Evolutionary conservation across 1,284 basidiomycete genomes (phyloP), one percentile per base, ranked within the genome.

Genomic region (Wallemia mellicola): DNA sequence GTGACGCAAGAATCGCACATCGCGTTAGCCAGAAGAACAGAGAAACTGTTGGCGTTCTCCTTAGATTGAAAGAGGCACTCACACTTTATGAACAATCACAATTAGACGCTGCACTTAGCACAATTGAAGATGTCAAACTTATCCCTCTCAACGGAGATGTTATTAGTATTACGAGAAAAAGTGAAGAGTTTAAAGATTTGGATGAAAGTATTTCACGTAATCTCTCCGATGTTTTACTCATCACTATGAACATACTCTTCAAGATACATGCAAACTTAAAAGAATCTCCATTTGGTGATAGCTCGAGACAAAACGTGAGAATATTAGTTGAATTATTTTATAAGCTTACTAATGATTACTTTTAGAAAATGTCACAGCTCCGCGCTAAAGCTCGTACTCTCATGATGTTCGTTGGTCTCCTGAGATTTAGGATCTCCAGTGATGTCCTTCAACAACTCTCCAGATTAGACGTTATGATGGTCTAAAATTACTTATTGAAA

Each of bases 221-320:
- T 71, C 73, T 96, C 67, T 86, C 88, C 67, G 79, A 80, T 2
- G 84, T 94, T 67, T 76, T 96, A 33, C 79, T 87, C 27, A 78
- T 91, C 60, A 83, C 85, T n/a, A 98, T 96, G 92, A 86, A 89
- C 67, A 80, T 82, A 26, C 77, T 98, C 27, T 83, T 83, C 63
- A 78, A 77, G 24, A 76, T 88, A 9, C 82, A 87, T 64, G 80
- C 81, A 63, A 77, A 77, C 63, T 73, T 81, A 61, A 91, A 91
- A 70, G 72, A 75, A n/a, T 80, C 81, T 26, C 73, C 76, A 54
- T 79, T 79, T 59, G 77, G 81, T 17, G 86, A 87, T 64, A 74
- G 76, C 24, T 79, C 78, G 1, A 74, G 81, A 63, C 82, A 86
- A 65, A 77, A 79, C 74, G 83, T 83, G 62, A 62, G 79, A 62